Conservation (phyloP, 2,329 filamentous ascomycete species). For the Penicillium italicum region DNA sequence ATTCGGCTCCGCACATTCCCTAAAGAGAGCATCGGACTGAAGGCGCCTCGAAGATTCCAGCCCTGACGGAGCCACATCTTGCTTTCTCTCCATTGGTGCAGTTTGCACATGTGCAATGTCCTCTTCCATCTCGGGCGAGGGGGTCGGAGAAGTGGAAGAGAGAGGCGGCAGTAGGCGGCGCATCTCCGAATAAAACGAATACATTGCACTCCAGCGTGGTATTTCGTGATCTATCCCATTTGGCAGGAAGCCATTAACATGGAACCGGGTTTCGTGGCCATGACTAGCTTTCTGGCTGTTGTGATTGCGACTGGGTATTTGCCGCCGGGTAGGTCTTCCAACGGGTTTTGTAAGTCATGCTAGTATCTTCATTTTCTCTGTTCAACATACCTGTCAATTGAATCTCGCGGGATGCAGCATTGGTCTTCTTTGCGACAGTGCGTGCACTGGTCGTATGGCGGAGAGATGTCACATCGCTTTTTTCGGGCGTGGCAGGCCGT, state of each 20-base stretch:
- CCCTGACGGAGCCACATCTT: neutral
- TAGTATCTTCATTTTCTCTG: neutral
- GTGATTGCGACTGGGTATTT: neutral
- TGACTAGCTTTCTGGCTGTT: neutral
- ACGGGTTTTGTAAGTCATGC: neutral
- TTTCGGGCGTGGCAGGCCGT: constrained; percentile 5
- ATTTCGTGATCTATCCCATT: neutral
- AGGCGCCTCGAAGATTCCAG: neutral
- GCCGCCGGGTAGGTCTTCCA: neutral
- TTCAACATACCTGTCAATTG: constrained; percentile 1
- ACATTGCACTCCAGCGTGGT: constrained; percentile 5
- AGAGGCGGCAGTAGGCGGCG: neutral
- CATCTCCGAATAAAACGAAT: neutral
- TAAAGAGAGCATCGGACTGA: neutral
- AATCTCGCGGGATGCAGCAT: constrained; percentile 1
- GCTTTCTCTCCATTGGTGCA: neutral
- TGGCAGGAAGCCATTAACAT: neutral
- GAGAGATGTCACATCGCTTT: constrained; percentile 4
- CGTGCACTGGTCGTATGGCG: constrained; percentile 4
- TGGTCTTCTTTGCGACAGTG: constrained; percentile 2
- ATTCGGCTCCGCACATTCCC: neutral
- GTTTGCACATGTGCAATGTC: neutral
- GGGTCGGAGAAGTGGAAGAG: neutral
- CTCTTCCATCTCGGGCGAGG: neutral
- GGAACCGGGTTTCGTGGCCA: neutral